Percentiles rank a stretch among this genome's conserved stretches.
These are phyloP conservation scores for Ogataea sp. DNA, from an alignment of 805 yeast genomes.

Conservation along the genomic window DNA sequence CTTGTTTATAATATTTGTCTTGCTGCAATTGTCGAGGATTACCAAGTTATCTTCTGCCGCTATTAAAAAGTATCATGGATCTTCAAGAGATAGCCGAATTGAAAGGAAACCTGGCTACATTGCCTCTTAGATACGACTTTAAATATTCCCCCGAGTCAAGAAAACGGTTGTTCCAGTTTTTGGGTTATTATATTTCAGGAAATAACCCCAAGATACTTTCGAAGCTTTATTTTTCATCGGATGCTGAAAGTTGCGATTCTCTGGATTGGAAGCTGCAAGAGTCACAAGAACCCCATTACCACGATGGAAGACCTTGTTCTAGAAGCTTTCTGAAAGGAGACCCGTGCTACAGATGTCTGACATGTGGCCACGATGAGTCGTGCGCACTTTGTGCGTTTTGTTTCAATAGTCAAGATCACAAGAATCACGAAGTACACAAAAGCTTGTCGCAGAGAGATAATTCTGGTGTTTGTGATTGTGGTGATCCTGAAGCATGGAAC, in stretches of 20 bases:
- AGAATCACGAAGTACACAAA: slow-evolving; percentile 62
- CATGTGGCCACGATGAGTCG: slow-evolving; percentile 75
- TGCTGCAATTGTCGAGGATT: no score
- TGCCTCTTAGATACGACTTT: slow-evolving; percentile 28
- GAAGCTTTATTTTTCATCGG: slow-evolving; percentile 22
- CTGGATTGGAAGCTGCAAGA: slow-evolving; percentile 4
- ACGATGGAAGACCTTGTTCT: slow-evolving; percentile 57
- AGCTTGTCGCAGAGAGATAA: slow-evolving; percentile 57
- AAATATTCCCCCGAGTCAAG: slow-evolving; percentile 22
- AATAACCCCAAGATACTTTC: slow-evolving; percentile 30
- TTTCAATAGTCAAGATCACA: slow-evolving; percentile 60
- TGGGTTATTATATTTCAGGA: slow-evolving; percentile 35
- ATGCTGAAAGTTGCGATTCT: slow-evolving; percentile 15
- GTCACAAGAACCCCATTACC: slow-evolving; percentile 6
- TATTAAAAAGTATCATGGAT: not conserved
- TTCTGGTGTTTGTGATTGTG: slow-evolving; percentile 84
- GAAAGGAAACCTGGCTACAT: slow-evolving; percentile 27
- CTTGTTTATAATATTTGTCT: no score
- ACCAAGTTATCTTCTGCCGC: no score
- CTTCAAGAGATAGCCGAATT: slow-evolving; percentile 6
- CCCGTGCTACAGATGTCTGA: slow-evolving; percentile 68
- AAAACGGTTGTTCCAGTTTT: slow-evolving; percentile 29
- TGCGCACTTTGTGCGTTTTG: slow-evolving; percentile 79
- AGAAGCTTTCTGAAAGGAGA: slow-evolving; percentile 69
- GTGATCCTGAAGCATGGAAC: slow-evolving; percentile 82